Percentiles rank a stretch among this genome's conserved stretches.
These are phyloP conservation scores for Rhodotorula sp. DNA, from an alignment of 1,284 basidiomycete genomes.

Conservation along the genomic window DNA sequence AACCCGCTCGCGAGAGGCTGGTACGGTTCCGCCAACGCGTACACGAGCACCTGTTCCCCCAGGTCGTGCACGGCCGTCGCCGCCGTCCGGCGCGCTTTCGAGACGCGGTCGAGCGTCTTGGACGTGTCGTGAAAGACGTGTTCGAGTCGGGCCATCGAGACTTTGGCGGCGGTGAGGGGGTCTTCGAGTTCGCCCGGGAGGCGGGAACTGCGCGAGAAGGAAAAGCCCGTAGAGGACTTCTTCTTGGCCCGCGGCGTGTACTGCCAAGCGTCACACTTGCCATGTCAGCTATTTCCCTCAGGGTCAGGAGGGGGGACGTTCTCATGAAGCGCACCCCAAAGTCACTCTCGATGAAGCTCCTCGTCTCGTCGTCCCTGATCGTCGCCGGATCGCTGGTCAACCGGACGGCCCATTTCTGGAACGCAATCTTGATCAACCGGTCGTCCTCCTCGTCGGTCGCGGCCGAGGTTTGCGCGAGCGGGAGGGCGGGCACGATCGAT, in stretches of 20 bases:
- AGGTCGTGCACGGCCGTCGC: conserved; percentile 37
- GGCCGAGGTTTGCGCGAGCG: conserved; percentile 86
- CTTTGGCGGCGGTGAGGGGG: conserved; percentile 79
- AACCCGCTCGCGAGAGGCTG: conserved; percentile 51
- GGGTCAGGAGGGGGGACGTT: neutral
- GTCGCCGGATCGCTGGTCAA: conserved; percentile 85
- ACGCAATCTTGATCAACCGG: conserved; percentile 82
- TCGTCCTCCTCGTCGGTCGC: conserved; percentile 94
- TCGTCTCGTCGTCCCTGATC: conserved; percentile 80
- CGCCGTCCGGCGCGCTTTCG: conserved; percentile 56
- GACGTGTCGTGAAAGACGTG: conserved; percentile 84
- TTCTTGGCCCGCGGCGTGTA: conserved; percentile 40
- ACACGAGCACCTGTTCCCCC: conserved; percentile 73
- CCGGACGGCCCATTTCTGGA: conserved; percentile 86
- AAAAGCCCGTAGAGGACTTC: conserved; percentile 47
- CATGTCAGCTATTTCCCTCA: neutral
- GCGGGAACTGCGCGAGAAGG: conserved; percentile 31
- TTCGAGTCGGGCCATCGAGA: conserved; percentile 85
- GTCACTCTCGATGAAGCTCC: conserved; percentile 90
- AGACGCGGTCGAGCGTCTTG: conserved; percentile 78
- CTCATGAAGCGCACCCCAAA: conserved; percentile 64
- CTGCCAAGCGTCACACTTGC: conserved; percentile 16
- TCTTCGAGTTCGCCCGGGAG: conserved; percentile 55
- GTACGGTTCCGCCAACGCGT: conserved; percentile 83
- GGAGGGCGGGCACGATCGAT: conserved; percentile 82